Percentiles rank a stretch among this genome's conserved stretches.
Evolutionary conservation across 2,329 filamentous ascomycete genomes (phyloP).

Genomic region (Tetracladium maxilliforme): DNA sequence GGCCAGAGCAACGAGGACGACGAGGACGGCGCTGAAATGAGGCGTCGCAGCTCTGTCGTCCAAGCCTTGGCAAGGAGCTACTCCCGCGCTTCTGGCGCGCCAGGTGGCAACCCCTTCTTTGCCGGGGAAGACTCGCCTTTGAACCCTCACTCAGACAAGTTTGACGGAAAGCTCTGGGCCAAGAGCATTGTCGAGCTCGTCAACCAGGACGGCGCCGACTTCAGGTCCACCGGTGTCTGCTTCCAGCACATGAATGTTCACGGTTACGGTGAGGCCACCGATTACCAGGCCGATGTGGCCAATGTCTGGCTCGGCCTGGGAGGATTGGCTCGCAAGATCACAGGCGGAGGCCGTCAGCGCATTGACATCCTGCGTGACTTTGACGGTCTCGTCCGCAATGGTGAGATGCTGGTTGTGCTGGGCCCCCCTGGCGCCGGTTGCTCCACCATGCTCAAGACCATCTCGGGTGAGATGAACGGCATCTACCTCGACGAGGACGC

Average conservation of each 20-base stretch:
- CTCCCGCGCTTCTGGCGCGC: too few species aligned
- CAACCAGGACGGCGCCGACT: constrained; percentile 33
- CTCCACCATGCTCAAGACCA: constrained; percentile 45
- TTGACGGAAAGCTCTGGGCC: constrained; percentile 42
- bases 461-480: constrained; percentile 38
- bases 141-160: constrained; percentile 36
- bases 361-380: constrained; percentile 43
- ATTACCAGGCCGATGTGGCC: constrained; percentile 54
- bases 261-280: constrained; percentile 51
- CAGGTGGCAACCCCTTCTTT: constrained; percentile 41
- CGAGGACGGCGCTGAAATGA: too few species aligned
- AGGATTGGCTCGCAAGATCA: constrained; percentile 27
- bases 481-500: constrained; percentile 34
- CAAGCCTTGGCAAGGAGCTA: too few species aligned
- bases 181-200: constrained; percentile 39
- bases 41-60: too few species aligned
- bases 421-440: constrained; percentile 51
- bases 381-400: constrained; percentile 44
- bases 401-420: constrained; percentile 54
- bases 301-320: constrained; percentile 41
- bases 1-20: too few species aligned
- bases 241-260: constrained; percentile 56
- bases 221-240: constrained; percentile 47
- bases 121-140: constrained; percentile 31
- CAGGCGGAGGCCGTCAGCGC: constrained; percentile 38